Evolutionary conservation across 1,139 yeast species (phyloP), one percentile per base, ranked within the genome.

Genomic region (Sugiyamaella sp.): DNA sequence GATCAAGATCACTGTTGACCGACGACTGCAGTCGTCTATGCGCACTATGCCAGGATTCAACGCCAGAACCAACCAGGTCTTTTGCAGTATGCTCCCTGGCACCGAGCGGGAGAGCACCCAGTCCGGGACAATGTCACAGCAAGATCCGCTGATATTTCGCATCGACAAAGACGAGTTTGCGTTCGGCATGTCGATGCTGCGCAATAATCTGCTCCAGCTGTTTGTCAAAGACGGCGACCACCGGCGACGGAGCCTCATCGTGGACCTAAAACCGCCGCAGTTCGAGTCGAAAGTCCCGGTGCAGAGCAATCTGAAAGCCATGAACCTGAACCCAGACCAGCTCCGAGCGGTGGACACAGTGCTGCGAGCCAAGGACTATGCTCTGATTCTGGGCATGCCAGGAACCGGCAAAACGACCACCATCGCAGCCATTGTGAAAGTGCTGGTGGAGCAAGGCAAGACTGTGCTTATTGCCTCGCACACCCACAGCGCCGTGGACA

Each of bases 361-460:
- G 0, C 67, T 89, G 51, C 68, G 77, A 17, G 79, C 95, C 0
- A 71, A 84, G 49, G 96, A 91, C 66, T 93, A 88, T 66, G 76
- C 93, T 1, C 74, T 93, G 60, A 80, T 93, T 32, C 72, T 91
- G 54, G 99, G 99, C 1, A 93, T 95, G 99, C 99, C 99, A 0
- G 99, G 99, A 1, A 93, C 99, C 0, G 99, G 99, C 14, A 93
- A 95, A 66, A 93, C 99, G 0, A 91, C 98, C 0, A 86, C 91
- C 0, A 89, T 93, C 56, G 89, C 95, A 0, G 84, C 85, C 46
- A 68, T 93, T 14, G 85, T 91, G 44, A 76, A 79, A 55, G 72
- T 79, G 38, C 70, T 93, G 33, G 86, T 85, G 0, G 69, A 70
- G 0, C 77, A 77, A 35, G 83, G 82, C 1, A 86, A 87, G 63